phyloP scores from a whole-genome alignment of 495 filamentous ascomycete genomes.

The Xylaria venustula region DNA sequence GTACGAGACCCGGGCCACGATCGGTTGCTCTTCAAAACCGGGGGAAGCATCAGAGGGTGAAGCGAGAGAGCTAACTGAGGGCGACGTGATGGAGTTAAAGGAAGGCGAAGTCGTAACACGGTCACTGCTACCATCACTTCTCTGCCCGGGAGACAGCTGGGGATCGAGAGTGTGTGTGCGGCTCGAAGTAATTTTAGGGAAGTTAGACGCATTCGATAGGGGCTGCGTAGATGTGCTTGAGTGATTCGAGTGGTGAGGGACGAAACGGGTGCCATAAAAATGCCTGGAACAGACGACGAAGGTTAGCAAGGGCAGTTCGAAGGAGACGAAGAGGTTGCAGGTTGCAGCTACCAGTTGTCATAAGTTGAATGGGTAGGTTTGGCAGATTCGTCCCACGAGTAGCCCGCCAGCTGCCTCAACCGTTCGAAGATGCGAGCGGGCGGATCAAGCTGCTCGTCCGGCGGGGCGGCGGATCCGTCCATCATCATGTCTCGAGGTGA shows the following conservation, averaged over 20 bases:
- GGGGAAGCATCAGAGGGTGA: slow-evolving; percentile 28
- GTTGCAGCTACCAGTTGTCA: slow-evolving; percentile 61
- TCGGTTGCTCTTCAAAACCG: slow-evolving; percentile 44
- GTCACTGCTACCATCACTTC: slow-evolving; percentile 30
- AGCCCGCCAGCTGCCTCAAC: slow-evolving; percentile 68
- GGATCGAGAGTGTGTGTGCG: slow-evolving; percentile 35
- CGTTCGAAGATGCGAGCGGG: slow-evolving; percentile 71
- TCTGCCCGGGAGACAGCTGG: slow-evolving; percentile 25
- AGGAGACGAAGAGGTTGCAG: slow-evolving; percentile 6
- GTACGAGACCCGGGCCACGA: slow-evolving; percentile 76
- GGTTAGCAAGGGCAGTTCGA: slow-evolving; percentile 14
- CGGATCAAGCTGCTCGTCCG: slow-evolving; percentile 65
- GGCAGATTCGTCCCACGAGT: slow-evolving; percentile 69
- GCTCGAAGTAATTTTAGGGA: slow-evolving; percentile 28
- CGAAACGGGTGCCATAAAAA: slow-evolving; percentile 46
- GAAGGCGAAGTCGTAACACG: slow-evolving; percentile 32
- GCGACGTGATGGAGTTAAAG: slow-evolving; percentile 23
- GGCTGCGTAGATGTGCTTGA: slow-evolving; percentile 25
- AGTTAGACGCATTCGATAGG: slow-evolving; percentile 29
- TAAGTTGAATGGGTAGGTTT: slow-evolving; percentile 80
- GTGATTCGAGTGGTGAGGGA: slow-evolving; percentile 39
- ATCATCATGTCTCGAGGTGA: slow-evolving; percentile 45
- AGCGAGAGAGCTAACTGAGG: slow-evolving; percentile 20
- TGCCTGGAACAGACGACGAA: slow-evolving; percentile 33
- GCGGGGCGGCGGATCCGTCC: slow-evolving; percentile 46